Evolutionary conservation across 2,329 filamentous ascomycete genomes (phyloP).

Genomic region (Sporothrix pallida): DNA sequence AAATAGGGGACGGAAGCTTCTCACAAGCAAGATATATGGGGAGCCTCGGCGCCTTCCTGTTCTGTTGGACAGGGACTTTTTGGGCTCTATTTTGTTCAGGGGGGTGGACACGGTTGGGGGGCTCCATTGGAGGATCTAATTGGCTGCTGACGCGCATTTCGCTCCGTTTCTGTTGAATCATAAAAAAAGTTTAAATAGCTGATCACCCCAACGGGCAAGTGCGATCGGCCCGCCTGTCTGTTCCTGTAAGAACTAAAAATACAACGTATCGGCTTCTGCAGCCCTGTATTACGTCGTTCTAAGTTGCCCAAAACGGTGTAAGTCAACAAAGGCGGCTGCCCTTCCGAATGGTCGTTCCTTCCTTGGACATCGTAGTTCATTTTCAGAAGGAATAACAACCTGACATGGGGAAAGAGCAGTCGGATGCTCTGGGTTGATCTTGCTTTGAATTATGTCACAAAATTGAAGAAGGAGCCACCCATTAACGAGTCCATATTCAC

Average conservation of each 20-base stretch:
- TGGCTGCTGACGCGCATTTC: constrained; percentile 22
- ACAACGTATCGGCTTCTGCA: not conserved
- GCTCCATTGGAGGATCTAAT: constrained; percentile 18
- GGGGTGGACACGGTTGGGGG: not conserved
- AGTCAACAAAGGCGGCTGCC: not conserved
- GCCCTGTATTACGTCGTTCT: not conserved
- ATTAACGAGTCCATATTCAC: not conserved
- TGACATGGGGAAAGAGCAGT: not conserved
- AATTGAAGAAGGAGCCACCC: not conserved
- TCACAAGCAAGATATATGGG: constrained; percentile 8
- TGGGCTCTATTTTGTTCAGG: not conserved
- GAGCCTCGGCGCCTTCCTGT: constrained; percentile 13
- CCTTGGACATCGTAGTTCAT: not conserved
- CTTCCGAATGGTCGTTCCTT: not conserved
- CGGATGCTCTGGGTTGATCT: not conserved
- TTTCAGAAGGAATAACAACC: not conserved
- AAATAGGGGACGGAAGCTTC: constrained; percentile 12
- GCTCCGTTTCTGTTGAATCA: constrained; percentile 28
- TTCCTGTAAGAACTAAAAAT: constrained; percentile 20
- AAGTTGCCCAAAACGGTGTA: constrained; percentile 30
- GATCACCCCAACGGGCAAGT: constrained; percentile 21
- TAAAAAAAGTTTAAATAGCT: constrained; percentile 23
- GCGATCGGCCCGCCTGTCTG: not conserved
- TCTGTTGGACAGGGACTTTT: not conserved
- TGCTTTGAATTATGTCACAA: not conserved